Evolutionary conservation across 2,329 filamentous ascomycete genomes (phyloP), one percentile per base, ranked within the genome.

Genomic region (Magnaporthales sp.): DNA sequence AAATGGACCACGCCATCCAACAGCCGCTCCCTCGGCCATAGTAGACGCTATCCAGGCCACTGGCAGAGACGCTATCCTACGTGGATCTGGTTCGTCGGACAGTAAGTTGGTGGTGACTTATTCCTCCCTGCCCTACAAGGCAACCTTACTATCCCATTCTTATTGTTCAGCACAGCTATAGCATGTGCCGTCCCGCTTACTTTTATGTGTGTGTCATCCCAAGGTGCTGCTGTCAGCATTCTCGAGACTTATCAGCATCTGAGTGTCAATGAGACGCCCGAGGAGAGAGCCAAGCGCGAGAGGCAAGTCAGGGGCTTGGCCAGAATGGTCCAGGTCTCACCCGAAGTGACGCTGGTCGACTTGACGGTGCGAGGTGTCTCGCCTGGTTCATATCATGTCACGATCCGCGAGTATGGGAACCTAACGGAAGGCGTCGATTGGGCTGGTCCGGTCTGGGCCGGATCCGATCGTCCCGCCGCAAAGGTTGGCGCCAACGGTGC

Each of bases 1-100:
- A n/a, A 58, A 26, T 26, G n/a, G n/a, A n/a, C 54, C 24, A 58
- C n/a, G 54, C 60, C 13, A 5, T 60, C 38, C 46, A 66, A 71
- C 72, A 86, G 91, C 92, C 71, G 88, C 95, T 24, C 95, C 95
- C 19, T 97, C 93, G 66, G 86, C 90, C 62, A 96, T 98, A 70
- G 93, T 97, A 31, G 83, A 89, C 69, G 91, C 94, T 8, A 96
- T 98, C 70, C 91, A 97, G 80, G 83, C 85, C 61, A 97, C 93
- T 10, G 95, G 95, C 65, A 88, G 93, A 74, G 94, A 98, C 85
- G 94, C 94, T 62, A 97, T 99, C 74, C 80, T 99, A 67, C 89
- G 95, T 71, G 95, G 95, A 66, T 93, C 91, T 68, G 95, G 95
- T 70, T 86, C 84, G 72, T 89, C 92, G 74, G 89, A 97, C 79